A percentile compares a stretch with the other conserved stretches of the same genome.
These are phyloP conservation scores for Chlorella sorokiniana DNA, from an alignment of 139 green algal species.

Conservation along the genomic window DNA sequence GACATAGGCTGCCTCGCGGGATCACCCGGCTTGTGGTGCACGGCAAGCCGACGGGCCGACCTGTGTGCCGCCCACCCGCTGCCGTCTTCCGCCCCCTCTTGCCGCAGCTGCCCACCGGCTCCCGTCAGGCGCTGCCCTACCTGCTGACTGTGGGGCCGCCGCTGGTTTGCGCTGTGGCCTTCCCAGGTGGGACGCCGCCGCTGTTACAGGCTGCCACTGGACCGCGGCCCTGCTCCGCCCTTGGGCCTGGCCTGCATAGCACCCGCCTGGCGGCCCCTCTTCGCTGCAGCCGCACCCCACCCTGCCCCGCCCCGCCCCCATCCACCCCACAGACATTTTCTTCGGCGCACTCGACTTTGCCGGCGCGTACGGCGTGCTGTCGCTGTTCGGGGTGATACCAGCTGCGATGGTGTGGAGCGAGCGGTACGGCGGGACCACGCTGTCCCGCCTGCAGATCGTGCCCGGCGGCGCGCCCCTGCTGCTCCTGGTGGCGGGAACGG, in stretches of 20 bases:
- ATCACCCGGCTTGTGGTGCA: not conserved
- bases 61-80: not conserved
- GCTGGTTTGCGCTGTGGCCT: not conserved
- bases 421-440: slow-evolving; percentile 46
- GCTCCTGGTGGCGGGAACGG: slow-evolving; percentile 38
- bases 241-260: not conserved
- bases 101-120: slow-evolving; percentile 52
- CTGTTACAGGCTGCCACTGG: too few relatives aligned
- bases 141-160: slow-evolving; percentile 19
- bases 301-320: not conserved
- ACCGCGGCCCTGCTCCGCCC: too few relatives aligned
- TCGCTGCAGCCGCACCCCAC: not conserved
- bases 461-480: slow-evolving; percentile 52
- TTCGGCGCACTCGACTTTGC: slow-evolving; percentile 67
- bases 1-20: not conserved
- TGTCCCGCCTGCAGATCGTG: slow-evolving; percentile 37
- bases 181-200: slow-evolving; percentile 10
- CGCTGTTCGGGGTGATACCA: slow-evolving; percentile 77
- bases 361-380: slow-evolving; percentile 75
- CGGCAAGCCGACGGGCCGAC: not conserved
- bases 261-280: not conserved
- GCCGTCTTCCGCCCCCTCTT: too few relatives aligned
- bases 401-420: slow-evolving; percentile 68
- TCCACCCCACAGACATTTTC: slow-evolving; percentile 53
- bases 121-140: slow-evolving; percentile 52